phyloP scores from a whole-genome alignment of 1,284 basidiomycete genomes.

The Earliella scabrosa region DNA sequence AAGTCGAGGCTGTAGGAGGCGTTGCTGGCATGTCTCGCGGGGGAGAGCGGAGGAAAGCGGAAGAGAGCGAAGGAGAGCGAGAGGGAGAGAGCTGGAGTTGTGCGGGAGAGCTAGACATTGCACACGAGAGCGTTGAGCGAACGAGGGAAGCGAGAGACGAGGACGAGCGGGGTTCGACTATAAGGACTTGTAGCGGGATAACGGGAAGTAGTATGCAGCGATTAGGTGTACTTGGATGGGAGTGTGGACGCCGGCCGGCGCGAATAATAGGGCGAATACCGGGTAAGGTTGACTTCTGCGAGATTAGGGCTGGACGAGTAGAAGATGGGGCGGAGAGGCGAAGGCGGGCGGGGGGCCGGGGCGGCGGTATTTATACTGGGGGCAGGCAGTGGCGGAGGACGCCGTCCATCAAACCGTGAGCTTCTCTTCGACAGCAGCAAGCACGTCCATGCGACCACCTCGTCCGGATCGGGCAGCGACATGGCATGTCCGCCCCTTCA shows the following conservation, averaged over 20 bases:
- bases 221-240: slow-evolving; percentile 22
- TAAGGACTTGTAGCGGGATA: slow-evolving; percentile 3
- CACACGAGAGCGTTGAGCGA: background rate
- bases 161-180: background rate
- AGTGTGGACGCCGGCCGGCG: slow-evolving; percentile 1
- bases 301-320: slow-evolving; percentile 14
- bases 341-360: slow-evolving; percentile 20
- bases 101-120: slow-evolving; percentile 23
- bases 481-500: slow-evolving; percentile 13
- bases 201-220: slow-evolving; percentile 25
- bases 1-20: slow-evolving; percentile 6
- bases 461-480: slow-evolving; percentile 19
- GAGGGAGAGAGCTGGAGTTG: slow-evolving; percentile 17
- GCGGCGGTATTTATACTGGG: slow-evolving; percentile 23
- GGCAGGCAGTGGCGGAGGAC: slow-evolving; percentile 15
- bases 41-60: slow-evolving; percentile 19
- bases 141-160: background rate
- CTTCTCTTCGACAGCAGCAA: slow-evolving; percentile 26
- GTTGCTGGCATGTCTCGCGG: slow-evolving; percentile 21
- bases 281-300: slow-evolving; percentile 10
- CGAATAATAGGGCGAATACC: slow-evolving; percentile 15
- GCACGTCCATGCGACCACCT: slow-evolving; percentile 18
- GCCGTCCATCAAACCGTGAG: slow-evolving; percentile 24
- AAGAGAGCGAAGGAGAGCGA: slow-evolving; percentile 19
- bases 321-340: slow-evolving; percentile 17